Conservation (phyloP, 768 basidiomycete genomes). For the Pleurotus sapidus region DNA sequence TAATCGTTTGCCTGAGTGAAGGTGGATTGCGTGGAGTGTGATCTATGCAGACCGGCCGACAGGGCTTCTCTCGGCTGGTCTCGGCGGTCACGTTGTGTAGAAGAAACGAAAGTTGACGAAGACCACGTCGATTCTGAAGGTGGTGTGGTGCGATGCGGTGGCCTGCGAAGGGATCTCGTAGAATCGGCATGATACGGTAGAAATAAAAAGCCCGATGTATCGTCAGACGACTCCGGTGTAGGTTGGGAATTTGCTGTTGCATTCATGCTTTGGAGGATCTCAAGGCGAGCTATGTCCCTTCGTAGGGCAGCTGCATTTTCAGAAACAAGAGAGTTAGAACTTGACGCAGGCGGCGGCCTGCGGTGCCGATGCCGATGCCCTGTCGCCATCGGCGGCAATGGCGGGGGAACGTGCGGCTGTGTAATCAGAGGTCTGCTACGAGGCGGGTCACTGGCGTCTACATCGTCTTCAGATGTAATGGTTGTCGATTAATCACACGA, state of each 20-base stretch:
- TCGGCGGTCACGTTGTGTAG: not conserved
- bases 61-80: not conserved
- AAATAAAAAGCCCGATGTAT: not conserved
- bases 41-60: not conserved
- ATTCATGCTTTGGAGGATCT: slow-evolving; percentile 23
- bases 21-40: not conserved
- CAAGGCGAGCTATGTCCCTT: slow-evolving; percentile 32
- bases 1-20: not conserved
- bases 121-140: not conserved
- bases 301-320: slow-evolving; percentile 44
- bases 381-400: not conserved
- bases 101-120: not conserved
- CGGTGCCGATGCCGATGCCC: slow-evolving; percentile 13
- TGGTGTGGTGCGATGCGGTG: not conserved
- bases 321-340: slow-evolving; percentile 37
- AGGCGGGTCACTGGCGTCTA: not conserved
- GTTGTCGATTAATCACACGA: not conserved
- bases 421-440: not conserved
- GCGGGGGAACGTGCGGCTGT: not conserved
- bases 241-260: not conserved
- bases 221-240: not conserved
- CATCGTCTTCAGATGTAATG: too few species aligned
- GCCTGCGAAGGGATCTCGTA: not conserved
- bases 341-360: slow-evolving; percentile 17
- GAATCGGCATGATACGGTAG: not conserved